Percentiles rank a stretch among this genome's conserved stretches.
Conservation (phyloP, 2,329 filamentous ascomycete genomes). For the Cercospora zeina region DNA sequence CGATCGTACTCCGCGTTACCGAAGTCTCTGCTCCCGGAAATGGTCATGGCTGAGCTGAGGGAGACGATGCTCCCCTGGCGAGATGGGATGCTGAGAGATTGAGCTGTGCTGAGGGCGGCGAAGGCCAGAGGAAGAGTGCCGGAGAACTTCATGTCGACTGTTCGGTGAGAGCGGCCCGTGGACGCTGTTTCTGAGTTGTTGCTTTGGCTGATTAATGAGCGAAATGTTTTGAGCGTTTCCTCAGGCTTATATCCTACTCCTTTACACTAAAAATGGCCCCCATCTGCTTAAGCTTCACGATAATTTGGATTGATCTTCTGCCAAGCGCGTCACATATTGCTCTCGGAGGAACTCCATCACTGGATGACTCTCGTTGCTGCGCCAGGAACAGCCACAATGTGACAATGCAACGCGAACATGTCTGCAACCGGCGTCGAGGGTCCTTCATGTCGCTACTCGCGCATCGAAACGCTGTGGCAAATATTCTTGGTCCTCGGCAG, state of each 20-base stretch:
- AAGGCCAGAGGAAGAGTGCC: conserved; percentile 21
- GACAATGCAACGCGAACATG: conserved; percentile 4
- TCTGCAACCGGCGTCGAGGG: neutral
- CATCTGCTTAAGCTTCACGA: neutral
- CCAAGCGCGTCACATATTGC: conserved; percentile 15
- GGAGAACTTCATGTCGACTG: conserved; percentile 20
- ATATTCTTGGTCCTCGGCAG: neutral
- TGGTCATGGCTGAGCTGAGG: conserved; percentile 35
- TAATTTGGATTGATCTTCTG: neutral
- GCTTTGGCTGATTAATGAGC: neutral
- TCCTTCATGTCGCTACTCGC: neutral
- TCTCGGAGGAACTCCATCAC: conserved; percentile 7
- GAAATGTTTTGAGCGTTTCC: neutral
- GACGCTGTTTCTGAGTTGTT: neutral
- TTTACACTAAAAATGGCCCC: neutral
- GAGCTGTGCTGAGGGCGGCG: conserved; percentile 36
- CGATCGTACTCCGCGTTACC: conserved; percentile 27
- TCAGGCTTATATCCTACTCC: neutral
- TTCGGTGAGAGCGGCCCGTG: neutral
- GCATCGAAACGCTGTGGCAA: neutral
- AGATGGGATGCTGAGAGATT: conserved; percentile 40
- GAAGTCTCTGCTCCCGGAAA: conserved; percentile 23
- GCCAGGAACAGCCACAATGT: conserved; percentile 6
- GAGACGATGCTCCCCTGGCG: conserved; percentile 36
- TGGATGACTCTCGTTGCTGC: neutral